phyloP scores from a whole-genome alignment of 176 grass and related monocot genomes.

The Avena insularis region DNA sequence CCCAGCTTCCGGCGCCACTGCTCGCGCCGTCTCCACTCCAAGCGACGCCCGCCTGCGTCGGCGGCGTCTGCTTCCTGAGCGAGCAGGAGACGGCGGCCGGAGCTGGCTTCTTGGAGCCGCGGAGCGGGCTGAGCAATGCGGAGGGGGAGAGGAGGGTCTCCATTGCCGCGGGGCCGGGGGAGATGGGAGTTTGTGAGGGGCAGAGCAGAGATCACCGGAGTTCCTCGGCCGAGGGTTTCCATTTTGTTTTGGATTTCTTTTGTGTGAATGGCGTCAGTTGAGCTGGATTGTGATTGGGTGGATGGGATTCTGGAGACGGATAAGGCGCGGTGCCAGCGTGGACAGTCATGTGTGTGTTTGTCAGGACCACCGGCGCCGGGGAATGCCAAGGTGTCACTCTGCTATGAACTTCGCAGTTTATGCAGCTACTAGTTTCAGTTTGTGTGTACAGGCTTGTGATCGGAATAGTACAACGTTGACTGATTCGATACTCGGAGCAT shows the following conservation, averaged over 20 bases:
- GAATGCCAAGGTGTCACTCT: neutral
- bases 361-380: neutral
- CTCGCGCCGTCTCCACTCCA: constrained; percentile 9
- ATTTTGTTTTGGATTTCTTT: constrained; percentile 41
- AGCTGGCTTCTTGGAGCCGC: constrained; percentile 47
- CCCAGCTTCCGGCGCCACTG: constrained; percentile 49
- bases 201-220: constrained; percentile 19
- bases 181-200: constrained; percentile 35
- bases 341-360: constrained; percentile 31
- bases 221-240: constrained; percentile 36
- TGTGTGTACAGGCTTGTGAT: too few species aligned
- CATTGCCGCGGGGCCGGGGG: constrained; percentile 55
- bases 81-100: constrained; percentile 40
- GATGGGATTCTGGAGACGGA: constrained; percentile 73
- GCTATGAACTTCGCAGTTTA: neutral
- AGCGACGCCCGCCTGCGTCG: neutral
- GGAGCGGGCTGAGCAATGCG: constrained; percentile 58
- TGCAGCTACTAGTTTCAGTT: too few species aligned
- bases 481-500: too few species aligned
- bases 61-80: constrained; percentile 46
- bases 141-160: constrained; percentile 86
- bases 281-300: constrained; percentile 77
- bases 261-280: constrained; percentile 29
- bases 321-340: constrained; percentile 62
- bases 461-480: too few species aligned